Evolutionary conservation across 1,139 yeast species (phyloP), one percentile per base, ranked within the genome.

Genomic region (Candida gigantensis): DNA sequence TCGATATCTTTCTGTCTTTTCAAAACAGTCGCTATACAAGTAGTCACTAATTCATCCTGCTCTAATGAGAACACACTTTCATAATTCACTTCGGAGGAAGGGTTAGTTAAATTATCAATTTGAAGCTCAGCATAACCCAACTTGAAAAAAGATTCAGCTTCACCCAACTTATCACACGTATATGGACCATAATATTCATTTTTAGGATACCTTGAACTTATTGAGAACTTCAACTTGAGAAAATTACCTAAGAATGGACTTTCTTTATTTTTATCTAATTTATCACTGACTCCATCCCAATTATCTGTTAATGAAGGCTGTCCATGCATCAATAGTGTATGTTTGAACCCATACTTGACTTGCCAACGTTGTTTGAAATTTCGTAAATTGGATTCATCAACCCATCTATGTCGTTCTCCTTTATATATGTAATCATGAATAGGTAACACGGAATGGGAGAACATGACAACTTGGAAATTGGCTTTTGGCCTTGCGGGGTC

Each of bases 1-100:
- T 21, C 65, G 45, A 43, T 36, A 39, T 44, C 46, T 25, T 43
- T 41, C 12, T 39, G 39, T 30, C 46, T 29, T 27, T 48, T 42
- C 16, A 50, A 37, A 2, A 45, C 41, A 2, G 51, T 29, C 4
- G 45, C 45, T n/a, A 46, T 35, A 32, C 51, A 49, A 8, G 45
- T 38, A n/a, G 39, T 35, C 4, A 48, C 51, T 34, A 45, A 40
- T 16, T 37, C 41, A 27, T 49, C 49, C 6, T 34, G 18, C 13
- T 33, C 28, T 3, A 49, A 41, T 3, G 47, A 39, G n/a, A 30
- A 27, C 2, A 46, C 34, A 26, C 39, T 42, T 32, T 46, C 47
- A 24, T 43, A 44, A 30, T 45, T 34, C 17, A 31, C 28, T 24
- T 27, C 11, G 4, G 28, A 15, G 24, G 29, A 23, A 1, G 32